Base-by-base conservation (phyloP, 176 grass and related monocot genomes). In the Microstegium vimineum region DNA sequence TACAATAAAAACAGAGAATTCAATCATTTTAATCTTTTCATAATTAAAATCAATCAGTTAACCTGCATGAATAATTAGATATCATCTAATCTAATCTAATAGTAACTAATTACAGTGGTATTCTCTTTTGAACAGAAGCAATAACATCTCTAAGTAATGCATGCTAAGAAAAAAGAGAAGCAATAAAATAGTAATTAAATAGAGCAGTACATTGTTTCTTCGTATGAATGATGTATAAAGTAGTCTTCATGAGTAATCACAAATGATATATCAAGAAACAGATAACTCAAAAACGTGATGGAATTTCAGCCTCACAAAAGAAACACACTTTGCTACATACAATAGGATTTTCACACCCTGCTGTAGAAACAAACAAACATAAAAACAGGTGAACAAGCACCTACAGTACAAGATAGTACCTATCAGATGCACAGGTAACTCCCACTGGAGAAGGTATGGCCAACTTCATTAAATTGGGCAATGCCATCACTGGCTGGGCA, bases 371-470 rank as follows among this genome's bases (percentile, higher is more conserved):
- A 91, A 91, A 71, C 31, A 46, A 27, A 59, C 28, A 46, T 78
- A 88, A 47, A 69, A 85, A 32, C 0, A 8, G 36, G 51, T 33
- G 54, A 79, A 22, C 30, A 76, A 49, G 67, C 37, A 68, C 61
- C 77, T 73, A 73, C 27, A 82, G 51, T 82, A 59, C 81, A 91
- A 85, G 69, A 71, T 75, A 45, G 41, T 85, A 84, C 82, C 66
- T 81, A 86, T 98, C 87, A 99, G 83, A 85, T 86, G 82, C 89
- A 99, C 65, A 81, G 83, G 63, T 96, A 99, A 82, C 69, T 94
- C 69, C 97, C 97, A 68, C 85, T 95, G 35, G 93, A 90, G 79
- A 85, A 99, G 11, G 81, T 90, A 93, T 99, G 97, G 81, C 69
- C 85, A 77, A 77, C 97, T 78, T 94, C 97, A 72, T 89, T 95